Evolutionary conservation across 2,329 filamentous ascomycete species (phyloP), one percentile per base, ranked within the genome.

Genomic region (Dissoconium aciculare): DNA sequence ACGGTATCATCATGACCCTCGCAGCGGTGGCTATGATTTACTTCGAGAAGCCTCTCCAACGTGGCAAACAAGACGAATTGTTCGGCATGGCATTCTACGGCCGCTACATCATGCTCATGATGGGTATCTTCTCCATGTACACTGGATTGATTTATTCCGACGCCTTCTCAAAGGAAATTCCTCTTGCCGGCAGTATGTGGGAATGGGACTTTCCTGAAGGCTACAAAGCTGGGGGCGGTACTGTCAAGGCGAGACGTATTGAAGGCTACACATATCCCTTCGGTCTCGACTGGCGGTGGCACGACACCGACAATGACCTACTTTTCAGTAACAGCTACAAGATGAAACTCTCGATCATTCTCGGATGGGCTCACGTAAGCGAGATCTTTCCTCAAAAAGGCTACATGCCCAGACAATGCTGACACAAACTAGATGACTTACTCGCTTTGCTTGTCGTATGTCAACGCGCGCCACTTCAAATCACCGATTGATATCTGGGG

Each of bases 41-140:
- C 62, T 95, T 77, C 68, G 89, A 98, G 60, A 85, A 82, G 61
- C 75, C 78, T 36, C 65, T 98, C 19, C 54, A 58, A 27, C 67
- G 70, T 37, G 84, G 87, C 56, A 98, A 98, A 64, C 77, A 94
- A 34, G 91, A 95, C 51, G 91, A 98, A 58, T 67, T 98, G 12
- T 93, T 94, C 50, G 81, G 80, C 50, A 98, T 98, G 89, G 83
- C 92, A 37, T 98, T 92, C 64, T 98, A 94, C 52, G 89, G 89
- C 49, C 81, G 89, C 42, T 98, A 98, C 60, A 95, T 98, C 53
- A 92, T 92, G 60, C 66, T 98, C 30, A 81, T 95, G 69, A 98
- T 98, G 89, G 84, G 84, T 43, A 65, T 87, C 32, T 98, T 93
- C 63, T 95, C 89, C 29, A 75, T 98, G 55, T 98, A 89, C 55